These are phyloP conservation scores for Salix brachista DNA, from an alignment of 345 rosid species.

Conservation along the genomic window DNA sequence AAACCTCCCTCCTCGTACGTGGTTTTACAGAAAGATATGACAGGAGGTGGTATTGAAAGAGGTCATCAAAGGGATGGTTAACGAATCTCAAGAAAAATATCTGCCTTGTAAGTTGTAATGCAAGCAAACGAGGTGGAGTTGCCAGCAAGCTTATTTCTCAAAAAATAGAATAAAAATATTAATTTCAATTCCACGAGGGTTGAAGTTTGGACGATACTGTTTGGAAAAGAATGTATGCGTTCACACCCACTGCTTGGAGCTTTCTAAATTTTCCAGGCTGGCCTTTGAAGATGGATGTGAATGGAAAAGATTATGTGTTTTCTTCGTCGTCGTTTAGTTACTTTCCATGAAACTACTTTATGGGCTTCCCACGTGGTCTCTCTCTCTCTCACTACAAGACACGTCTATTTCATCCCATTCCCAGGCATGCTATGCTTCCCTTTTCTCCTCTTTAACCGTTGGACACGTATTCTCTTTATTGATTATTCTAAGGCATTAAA, in stretches of 20 bases:
- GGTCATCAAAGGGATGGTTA: too few species aligned
- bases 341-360: neutral
- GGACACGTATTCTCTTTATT: too few species aligned
- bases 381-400: neutral
- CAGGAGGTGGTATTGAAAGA: neutral
- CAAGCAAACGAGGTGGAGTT: neutral
- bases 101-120: neutral
- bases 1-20: neutral
- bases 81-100: neutral
- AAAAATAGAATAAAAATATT: neutral
- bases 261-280: neutral
- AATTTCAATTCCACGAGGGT: neutral
- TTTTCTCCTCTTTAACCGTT: too few species aligned
- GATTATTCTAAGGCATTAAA: too few species aligned
- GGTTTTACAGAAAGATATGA: neutral
- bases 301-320: neutral
- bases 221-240: neutral
- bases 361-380: neutral
- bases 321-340: neutral
- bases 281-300: neutral
- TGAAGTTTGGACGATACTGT: neutral
- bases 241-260: neutral
- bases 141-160: neutral
- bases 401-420: neutral
- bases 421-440: too few species aligned